Base-by-base conservation (phyloP, 306 rosid species). In the Alnus rubra region DNA sequence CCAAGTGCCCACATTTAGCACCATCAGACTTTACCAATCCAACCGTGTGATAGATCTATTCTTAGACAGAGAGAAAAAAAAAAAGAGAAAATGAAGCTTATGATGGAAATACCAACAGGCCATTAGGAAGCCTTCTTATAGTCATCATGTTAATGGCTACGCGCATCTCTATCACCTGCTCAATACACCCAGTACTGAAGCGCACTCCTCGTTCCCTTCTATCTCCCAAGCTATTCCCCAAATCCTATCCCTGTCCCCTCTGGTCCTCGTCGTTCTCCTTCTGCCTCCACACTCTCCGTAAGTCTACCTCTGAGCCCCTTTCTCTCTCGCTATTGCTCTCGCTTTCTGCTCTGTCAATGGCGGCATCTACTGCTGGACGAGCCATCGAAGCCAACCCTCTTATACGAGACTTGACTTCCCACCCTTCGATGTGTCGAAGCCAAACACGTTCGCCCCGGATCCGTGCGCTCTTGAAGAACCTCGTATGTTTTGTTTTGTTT, bases 251-350 rank as follows among this genome's bases (percentile, higher is more conserved):
- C 30, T 94, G 97, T 49, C 95, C 97, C 42, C 97, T 95, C 74
- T 95, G 97, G 96, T 91, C 98, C 6, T 83, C 96, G 28, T 91
- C 98, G 55, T 92, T 95, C 89, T 82, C 95, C 71, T 73, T 82
- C 90, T 95, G 97, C 84, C 82, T 88, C 45, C 84, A 76, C 77
- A 52, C 81, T 77, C 80, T 76, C 79, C 92, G 37, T 84, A 78
- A 78, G 71, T 77, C 84, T 23, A 62, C 81, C 76, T 16, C 70
- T 12, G 86, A 1, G 76, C 74, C 7, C 74, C 79, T 56, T 72
- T 10, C 70, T 28, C 79, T 72, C 74, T n/a, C 53, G 62, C 59
- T 69, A 86, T 69, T 63, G 85, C 76, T 84, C 83, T 68, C 81
- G 1, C n/a, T 55, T 56, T 76, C 89, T 69, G 14, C 85, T 69